Base-by-base conservation (phyloP, 139 green algal genomes). In the Coelastrella sp. region DNA sequence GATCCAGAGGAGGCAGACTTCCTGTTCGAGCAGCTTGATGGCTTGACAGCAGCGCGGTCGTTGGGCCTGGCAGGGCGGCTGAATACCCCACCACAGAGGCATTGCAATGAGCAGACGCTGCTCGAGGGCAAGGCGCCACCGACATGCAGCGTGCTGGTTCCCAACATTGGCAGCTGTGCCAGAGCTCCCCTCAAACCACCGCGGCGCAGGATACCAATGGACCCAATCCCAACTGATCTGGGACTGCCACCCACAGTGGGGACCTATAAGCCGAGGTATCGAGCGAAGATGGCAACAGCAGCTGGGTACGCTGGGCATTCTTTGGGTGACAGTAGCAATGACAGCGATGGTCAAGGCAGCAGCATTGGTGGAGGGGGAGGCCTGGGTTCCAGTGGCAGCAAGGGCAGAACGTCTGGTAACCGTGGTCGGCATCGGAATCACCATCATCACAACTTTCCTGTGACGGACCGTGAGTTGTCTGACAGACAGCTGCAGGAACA, bases 401-500 rank as follows among this genome's bases (percentile, higher is more conserved):
- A 21, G 53, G 53, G 53, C 21, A 32, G 27, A 21, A 5, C 19
- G 21, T 38, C 23, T 32, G 53, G 72, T 11, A 23, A 43, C n/a
- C 38, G 2, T 7, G 21, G 41, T 15, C 17, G 72, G 0, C 79
- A 59, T 23, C n/a, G 63, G 27, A n/a, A 73, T 13, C 77, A 83
- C 15, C 72, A 68, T 48, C 72, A 80, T 23, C 27, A 40, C 4
- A 60, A 32, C 13, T 72, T 63, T 34, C 25, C 77, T 64, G 25
- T 41, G 15, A 62, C 64, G 5, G 79, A 85, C 23, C 19, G 79
- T 23, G 79, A 85, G 64, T 2, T 85, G 15, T 50, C 63, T 23
- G 79, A 85, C 45, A n/a, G 79, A 37, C 79, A 85, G 79, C 66
- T 85, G 79, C 64, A 79, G 34, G 79, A 85, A 21, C 79, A 85